These are phyloP conservation scores for Inga leiocalycina DNA, from an alignment of 306 rosid genomes.

Conservation along the genomic window DNA sequence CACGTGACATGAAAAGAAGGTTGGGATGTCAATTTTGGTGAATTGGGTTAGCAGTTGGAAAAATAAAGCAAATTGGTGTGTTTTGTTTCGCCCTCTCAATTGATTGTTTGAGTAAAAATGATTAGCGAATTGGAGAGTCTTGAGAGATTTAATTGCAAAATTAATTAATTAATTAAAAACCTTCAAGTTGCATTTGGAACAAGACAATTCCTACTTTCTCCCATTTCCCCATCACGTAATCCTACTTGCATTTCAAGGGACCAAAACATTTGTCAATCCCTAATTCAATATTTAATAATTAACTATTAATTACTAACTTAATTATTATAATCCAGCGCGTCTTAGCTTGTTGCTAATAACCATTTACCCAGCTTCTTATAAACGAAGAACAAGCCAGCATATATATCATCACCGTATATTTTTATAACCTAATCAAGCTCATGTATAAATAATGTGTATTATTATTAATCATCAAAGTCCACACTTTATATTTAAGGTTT, in stretches of 20 bases:
- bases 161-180: conserved; percentile 4
- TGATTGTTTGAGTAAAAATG: conserved; percentile 46
- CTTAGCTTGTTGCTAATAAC: conserved; percentile 15
- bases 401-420: background rate
- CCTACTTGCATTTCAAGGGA: conserved; percentile 55
- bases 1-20: conserved; percentile 68
- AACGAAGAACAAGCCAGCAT: background rate
- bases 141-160: background rate
- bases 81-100: conserved; percentile 49
- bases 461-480: conserved; percentile 16
- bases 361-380: background rate
- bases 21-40: conserved; percentile 60
- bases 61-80: conserved; percentile 33
- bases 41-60: conserved; percentile 67
- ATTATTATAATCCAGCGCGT: background rate
- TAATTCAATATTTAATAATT: background rate
- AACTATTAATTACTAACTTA: background rate
- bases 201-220: conserved; percentile 44
- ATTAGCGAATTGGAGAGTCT: conserved; percentile 35
- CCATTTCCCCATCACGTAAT: conserved; percentile 27
- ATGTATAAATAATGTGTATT: background rate
- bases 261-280: conserved; percentile 22
- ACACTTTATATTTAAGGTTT: conserved; percentile 22
- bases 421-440: conserved; percentile 2
- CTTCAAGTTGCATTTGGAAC: conserved; percentile 29